Conservation (phyloP, 257 asterid genomes). For the Nemophila menziesii region DNA sequence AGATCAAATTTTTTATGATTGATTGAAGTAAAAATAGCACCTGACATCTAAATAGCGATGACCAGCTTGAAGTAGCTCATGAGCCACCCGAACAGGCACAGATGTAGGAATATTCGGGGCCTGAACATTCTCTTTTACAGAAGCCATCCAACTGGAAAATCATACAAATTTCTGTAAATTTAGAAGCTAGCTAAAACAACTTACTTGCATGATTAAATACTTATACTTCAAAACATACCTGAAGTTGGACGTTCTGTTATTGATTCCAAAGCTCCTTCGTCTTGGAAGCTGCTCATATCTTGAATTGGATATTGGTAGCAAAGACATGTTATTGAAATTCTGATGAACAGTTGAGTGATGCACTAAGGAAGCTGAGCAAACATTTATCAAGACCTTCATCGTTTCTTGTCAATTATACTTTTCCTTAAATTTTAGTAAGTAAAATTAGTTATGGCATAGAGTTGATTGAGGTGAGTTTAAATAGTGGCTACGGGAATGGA, state of each 20-base stretch:
- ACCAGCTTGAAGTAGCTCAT: conserved; percentile 68
- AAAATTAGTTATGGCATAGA: too few relatives aligned
- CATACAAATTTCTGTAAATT: background rate
- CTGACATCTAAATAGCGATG: conserved; percentile 69
- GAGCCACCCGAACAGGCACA: conserved; percentile 73
- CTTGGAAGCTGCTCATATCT: conserved; percentile 20
- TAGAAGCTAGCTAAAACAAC: background rate
- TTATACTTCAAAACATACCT: conserved; percentile 18
- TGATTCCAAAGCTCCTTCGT: conserved; percentile 15
- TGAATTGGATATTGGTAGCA: conserved; percentile 18
- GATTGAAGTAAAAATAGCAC: conserved; percentile 13
- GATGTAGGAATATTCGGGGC: conserved; percentile 38
- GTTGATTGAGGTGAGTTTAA: too few relatives aligned
- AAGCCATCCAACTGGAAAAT: conserved; percentile 27
- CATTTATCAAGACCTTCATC: conserved; percentile 28
- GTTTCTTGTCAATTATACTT: background rate
- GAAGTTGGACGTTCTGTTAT: conserved; percentile 26
- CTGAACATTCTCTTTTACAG: conserved; percentile 27
- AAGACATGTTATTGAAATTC: conserved; percentile 17
- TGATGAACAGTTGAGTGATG: conserved; percentile 17
- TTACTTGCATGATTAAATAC: background rate
- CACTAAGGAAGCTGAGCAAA: conserved; percentile 19
- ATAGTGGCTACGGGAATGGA: too few relatives aligned
- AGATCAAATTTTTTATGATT: background rate
- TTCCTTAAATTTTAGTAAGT: too few relatives aligned